Conservation (phyloP, 2,329 filamentous ascomycete genomes). For the Simplicillium aogashimaense region DNA sequence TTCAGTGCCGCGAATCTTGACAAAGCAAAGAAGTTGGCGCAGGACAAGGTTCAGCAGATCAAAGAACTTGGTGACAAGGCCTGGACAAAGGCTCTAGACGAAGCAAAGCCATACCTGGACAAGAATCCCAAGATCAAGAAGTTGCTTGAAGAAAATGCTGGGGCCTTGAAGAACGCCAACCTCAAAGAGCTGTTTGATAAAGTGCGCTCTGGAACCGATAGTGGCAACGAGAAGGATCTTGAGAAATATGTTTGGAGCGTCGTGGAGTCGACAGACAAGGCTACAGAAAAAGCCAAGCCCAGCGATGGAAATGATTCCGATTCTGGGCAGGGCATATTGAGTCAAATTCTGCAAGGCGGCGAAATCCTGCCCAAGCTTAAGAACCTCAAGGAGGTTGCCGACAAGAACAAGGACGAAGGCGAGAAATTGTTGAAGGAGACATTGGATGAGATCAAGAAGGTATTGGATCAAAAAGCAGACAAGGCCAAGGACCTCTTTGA, state of each 20-base stretch:
- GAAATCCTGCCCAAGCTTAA: slow-evolving; percentile 52
- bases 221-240: slow-evolving; percentile 43
- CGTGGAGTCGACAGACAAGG: slow-evolving; percentile 12
- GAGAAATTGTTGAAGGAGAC: slow-evolving; percentile 55
- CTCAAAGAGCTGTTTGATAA: slow-evolving; percentile 52
- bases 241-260: slow-evolving; percentile 23
- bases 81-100: slow-evolving; percentile 61
- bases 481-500: not conserved
- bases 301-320: not conserved
- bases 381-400: slow-evolving; percentile 47
- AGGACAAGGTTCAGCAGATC: slow-evolving; percentile 61
- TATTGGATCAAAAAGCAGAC: slow-evolving; percentile 41
- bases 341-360: slow-evolving; percentile 48
- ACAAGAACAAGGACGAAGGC: slow-evolving; percentile 54
- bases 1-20: slow-evolving; percentile 40
- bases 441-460: slow-evolving; percentile 48
- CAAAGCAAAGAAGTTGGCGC: slow-evolving; percentile 50
- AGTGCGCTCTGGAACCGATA: slow-evolving; percentile 50
- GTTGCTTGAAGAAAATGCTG: slow-evolving; percentile 60
- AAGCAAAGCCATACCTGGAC: slow-evolving; percentile 62
- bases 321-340: slow-evolving; percentile 18
- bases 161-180: slow-evolving; percentile 58
- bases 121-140: slow-evolving; percentile 70
- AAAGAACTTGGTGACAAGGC: slow-evolving; percentile 60
- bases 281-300: not conserved